These are phyloP conservation scores for Neurospora sp. DNA, from an alignment of 495 filamentous ascomycete species.

Conservation along the genomic window DNA sequence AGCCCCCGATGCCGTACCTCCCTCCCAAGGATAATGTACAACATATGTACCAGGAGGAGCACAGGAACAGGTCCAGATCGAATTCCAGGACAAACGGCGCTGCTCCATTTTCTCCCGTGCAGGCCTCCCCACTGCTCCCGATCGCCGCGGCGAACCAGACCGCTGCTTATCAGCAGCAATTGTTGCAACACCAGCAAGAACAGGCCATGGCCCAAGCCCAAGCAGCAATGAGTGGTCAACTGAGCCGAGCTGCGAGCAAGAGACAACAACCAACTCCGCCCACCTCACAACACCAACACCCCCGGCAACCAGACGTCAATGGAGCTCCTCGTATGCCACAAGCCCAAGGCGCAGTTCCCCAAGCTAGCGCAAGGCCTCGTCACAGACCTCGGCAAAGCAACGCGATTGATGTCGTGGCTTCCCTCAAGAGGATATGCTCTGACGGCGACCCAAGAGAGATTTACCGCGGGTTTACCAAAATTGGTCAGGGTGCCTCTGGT, in stretches of 20 bases:
- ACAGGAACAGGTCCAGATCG: conserved; percentile 36
- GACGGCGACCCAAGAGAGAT: conserved; percentile 77
- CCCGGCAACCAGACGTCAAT: conserved; percentile 45
- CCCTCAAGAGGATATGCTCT: conserved; percentile 80
- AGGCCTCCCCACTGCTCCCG: conserved; percentile 19
- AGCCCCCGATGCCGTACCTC: conserved; percentile 35
- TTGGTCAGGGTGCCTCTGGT: conserved; percentile 94
- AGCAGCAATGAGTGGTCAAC: conserved; percentile 42
- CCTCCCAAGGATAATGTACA: conserved; percentile 34
- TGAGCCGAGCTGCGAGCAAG: conserved; percentile 59
- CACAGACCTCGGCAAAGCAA: conserved; percentile 64
- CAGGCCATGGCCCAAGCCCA: conserved; percentile 68
- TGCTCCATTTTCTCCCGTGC: conserved; percentile 30
- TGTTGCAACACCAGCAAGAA: conserved; percentile 61
- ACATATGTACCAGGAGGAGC: conserved; percentile 45
- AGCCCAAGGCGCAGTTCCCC: conserved; percentile 27
- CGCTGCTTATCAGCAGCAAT: conserved; percentile 56
- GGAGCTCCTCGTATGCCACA: conserved; percentile 42
- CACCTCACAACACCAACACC: conserved; percentile 45
- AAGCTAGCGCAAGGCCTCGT: conserved; percentile 53
- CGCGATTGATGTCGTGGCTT: conserved; percentile 70
- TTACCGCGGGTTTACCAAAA: conserved; percentile 85
- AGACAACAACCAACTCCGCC: conserved; percentile 44
- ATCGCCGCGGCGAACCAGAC: conserved; percentile 24
- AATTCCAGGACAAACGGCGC: conserved; percentile 42